phyloP scores from a whole-genome alignment of 2,329 filamentous ascomycete genomes.

The Diaporthe sp. region DNA sequence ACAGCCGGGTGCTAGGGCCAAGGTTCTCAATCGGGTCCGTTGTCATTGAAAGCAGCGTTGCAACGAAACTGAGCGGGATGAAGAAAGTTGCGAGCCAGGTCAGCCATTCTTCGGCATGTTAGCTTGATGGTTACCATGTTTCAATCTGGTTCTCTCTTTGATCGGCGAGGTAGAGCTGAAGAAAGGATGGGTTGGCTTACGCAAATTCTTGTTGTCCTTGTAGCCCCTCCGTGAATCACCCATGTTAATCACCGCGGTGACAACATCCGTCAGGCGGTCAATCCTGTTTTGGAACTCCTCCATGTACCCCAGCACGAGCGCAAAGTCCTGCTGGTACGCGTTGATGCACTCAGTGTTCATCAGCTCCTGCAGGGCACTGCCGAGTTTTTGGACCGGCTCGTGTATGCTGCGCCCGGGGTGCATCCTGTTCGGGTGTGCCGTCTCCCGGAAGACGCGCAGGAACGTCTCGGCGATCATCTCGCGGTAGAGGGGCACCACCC shows the following conservation, averaged over 20 bases:
- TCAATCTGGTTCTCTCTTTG: no score
- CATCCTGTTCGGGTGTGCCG: slow-evolving; percentile 33
- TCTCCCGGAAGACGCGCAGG: slow-evolving; percentile 42
- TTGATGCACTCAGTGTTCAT: slow-evolving; percentile 38
- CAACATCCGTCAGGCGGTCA: slow-evolving; percentile 50
- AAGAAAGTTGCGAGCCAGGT: slow-evolving; percentile 53
- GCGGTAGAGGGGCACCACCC: slow-evolving; percentile 47
- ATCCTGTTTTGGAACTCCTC: slow-evolving; percentile 52
- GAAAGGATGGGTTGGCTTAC: neutral
- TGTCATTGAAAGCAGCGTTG: slow-evolving; percentile 51
- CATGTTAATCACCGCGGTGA: slow-evolving; percentile 50
- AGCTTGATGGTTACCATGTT: neutral
- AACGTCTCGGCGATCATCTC: slow-evolving; percentile 48
- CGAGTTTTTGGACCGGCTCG: neutral
- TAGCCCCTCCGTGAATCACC: slow-evolving; percentile 48
- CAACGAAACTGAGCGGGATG: slow-evolving; percentile 51
- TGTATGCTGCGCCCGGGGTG: slow-evolving; percentile 9
- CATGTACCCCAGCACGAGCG: slow-evolving; percentile 45
- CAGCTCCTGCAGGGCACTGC: slow-evolving; percentile 1
- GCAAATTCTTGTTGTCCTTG: slow-evolving; percentile 51
- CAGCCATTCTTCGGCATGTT: slow-evolving; percentile 44
- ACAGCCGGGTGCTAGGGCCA: slow-evolving; percentile 32
- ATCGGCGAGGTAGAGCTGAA: neutral
- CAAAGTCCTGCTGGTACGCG: slow-evolving; percentile 47
- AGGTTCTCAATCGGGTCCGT: slow-evolving; percentile 34